Conservation (phyloP, 2,329 filamentous ascomycete genomes). For the Trichophyton rubrum region DNA sequence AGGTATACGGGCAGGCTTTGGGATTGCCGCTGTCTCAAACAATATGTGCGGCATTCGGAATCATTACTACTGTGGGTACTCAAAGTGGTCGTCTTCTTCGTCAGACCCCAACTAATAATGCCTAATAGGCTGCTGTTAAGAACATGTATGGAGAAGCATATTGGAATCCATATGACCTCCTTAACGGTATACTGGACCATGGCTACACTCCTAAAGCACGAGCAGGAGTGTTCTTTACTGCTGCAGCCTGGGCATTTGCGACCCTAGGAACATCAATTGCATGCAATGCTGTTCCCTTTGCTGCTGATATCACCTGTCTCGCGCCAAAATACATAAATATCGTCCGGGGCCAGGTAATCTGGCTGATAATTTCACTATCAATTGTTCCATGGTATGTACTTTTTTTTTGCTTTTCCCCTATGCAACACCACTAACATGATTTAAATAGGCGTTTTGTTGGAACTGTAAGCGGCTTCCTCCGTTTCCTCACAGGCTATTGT, state of each 20-base stretch:
- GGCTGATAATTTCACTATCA: conserved; percentile 20
- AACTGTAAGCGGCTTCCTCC: conserved; percentile 17
- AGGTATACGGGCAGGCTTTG: conserved; percentile 20
- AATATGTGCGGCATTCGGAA: conserved; percentile 16
- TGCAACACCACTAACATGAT: background rate
- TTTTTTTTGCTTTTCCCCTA: background rate
- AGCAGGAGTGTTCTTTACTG: conserved; percentile 25
- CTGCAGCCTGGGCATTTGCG: conserved; percentile 16
- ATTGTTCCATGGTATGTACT: conserved; percentile 25
- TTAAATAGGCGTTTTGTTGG: conserved; percentile 15
- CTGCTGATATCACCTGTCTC: conserved; percentile 24
- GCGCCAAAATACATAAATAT: conserved; percentile 24
- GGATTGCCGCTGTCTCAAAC: conserved; percentile 15
- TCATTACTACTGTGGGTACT: conserved; percentile 15
- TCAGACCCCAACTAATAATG: background rate
- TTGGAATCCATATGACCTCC: conserved; percentile 29
- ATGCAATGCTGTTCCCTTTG: conserved; percentile 25
- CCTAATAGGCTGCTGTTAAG: conserved; percentile 21
- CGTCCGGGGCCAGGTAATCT: conserved; percentile 22
- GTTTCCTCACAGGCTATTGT: conserved; percentile 16
- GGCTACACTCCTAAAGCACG: conserved; percentile 22
- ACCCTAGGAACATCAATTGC: conserved; percentile 17
- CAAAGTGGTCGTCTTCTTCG: background rate
- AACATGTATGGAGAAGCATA: conserved; percentile 27
- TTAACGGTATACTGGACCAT: conserved; percentile 28